phyloP scores from a whole-genome alignment of 78 protist genomes.

The Andalucia godoyi region DNA sequence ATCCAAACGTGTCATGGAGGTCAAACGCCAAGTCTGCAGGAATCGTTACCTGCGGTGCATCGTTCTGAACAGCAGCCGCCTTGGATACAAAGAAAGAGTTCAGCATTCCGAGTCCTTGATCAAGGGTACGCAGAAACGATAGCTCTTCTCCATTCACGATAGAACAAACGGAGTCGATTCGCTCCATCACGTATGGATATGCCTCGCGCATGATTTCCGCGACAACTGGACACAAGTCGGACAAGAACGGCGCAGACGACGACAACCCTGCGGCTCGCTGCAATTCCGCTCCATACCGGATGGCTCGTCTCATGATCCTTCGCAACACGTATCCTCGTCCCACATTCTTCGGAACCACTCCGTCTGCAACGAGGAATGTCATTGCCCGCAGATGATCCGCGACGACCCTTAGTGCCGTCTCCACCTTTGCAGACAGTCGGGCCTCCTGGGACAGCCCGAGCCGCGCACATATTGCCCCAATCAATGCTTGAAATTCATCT shows the following conservation, averaged over 20 bases:
- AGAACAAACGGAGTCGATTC: slow-evolving; percentile 10
- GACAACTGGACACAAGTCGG: slow-evolving; percentile 54
- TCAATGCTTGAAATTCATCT: too few relatives aligned
- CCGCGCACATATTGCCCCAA: too few relatives aligned
- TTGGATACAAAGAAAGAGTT: slow-evolving; percentile 20
- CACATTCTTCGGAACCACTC: slow-evolving; percentile 70
- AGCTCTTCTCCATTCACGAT: slow-evolving; percentile 78
- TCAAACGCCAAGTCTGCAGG: slow-evolving; percentile 55
- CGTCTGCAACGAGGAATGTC: slow-evolving; percentile 84
- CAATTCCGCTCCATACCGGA: slow-evolving; percentile 76
- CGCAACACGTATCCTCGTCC: slow-evolving; percentile 88
- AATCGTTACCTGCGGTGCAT: slow-evolving; percentile 20
- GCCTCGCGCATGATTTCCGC: slow-evolving; percentile 43
- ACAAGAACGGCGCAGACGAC: slow-evolving; percentile 80
- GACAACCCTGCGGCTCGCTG: slow-evolving; percentile 62
- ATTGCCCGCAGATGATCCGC: slow-evolving; percentile 97
- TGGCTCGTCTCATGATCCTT: slow-evolving; percentile 88
- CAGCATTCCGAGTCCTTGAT: slow-evolving; percentile 53
- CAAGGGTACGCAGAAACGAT: slow-evolving; percentile 29
- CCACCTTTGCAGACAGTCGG: too few relatives aligned
- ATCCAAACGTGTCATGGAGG: slow-evolving; percentile 87
- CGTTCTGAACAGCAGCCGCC: too few relatives aligned
- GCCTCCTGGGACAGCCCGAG: too few relatives aligned
- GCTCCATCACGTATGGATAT: slow-evolving; percentile 65
- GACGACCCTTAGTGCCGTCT: slow-evolving; percentile 94